Percentiles rank a stretch among this genome's conserved stretches.
Evolutionary conservation across 2,329 filamentous ascomycete genomes (phyloP).

Genomic region (Talaromyces verruculosus): DNA sequence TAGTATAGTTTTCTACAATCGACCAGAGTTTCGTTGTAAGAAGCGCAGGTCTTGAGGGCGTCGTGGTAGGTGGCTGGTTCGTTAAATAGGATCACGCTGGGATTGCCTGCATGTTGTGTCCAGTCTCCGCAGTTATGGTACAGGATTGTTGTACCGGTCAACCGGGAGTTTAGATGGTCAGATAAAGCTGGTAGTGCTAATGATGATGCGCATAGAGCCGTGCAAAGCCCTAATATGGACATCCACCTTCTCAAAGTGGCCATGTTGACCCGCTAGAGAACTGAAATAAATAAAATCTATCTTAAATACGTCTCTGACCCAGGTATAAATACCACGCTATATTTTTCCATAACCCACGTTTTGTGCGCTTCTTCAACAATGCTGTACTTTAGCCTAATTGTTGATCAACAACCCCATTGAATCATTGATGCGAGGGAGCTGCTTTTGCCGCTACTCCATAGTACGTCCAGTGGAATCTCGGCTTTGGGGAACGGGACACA

Average conservation of each 20-base stretch:
- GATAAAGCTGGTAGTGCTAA: neutral
- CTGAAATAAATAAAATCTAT: neutral
- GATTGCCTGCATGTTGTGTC: slow-evolving; percentile 10
- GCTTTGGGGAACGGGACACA: neutral
- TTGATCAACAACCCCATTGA: neutral
- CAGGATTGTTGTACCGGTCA: slow-evolving; percentile 13
- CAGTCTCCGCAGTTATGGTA: slow-evolving; percentile 20
- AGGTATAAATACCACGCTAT: neutral
- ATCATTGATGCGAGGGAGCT: neutral
- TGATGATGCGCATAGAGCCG: neutral
- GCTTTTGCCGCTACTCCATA: neutral
- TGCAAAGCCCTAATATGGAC: slow-evolving; percentile 12
- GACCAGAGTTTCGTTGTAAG: slow-evolving; percentile 17
- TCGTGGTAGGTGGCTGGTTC: slow-evolving; percentile 7
- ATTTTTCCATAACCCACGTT: neutral
- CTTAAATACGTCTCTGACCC: neutral
- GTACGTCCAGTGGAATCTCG: neutral
- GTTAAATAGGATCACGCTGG: slow-evolving; percentile 17
- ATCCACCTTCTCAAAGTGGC: neutral
- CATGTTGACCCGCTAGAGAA: neutral
- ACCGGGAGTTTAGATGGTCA: neutral
- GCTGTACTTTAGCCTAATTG: slow-evolving; percentile 3
- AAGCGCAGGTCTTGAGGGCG: slow-evolving; percentile 14
- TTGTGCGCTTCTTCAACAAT: neutral
- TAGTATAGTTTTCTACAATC: slow-evolving; percentile 7